These are phyloP conservation scores for Populus pruinosa DNA, from an alignment of 345 rosid genomes.

Conservation along the genomic window DNA sequence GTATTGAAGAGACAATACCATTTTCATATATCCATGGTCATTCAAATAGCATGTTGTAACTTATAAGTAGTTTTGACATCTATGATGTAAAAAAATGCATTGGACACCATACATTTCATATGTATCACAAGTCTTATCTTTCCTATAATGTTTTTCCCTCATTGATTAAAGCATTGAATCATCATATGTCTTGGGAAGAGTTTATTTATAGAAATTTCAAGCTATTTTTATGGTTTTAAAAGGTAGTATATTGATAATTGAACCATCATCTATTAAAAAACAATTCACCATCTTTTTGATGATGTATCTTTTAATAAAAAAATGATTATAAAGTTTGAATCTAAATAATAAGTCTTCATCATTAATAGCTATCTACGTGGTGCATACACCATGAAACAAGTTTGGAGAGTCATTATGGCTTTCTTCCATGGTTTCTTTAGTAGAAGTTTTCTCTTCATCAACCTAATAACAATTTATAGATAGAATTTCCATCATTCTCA, in stretches of 20 bases:
- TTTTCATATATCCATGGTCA: slow-evolving; percentile 4
- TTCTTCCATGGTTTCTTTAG: neutral
- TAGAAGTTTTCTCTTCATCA: neutral
- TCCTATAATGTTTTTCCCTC: neutral
- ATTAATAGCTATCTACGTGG: neutral
- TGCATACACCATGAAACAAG: neutral
- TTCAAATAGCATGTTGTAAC: neutral
- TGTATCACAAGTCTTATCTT: neutral
- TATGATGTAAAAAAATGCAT: neutral
- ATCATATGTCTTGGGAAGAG: too few relatives aligned
- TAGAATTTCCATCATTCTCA: neutral
- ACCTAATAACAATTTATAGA: neutral
- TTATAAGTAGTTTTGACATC: too few relatives aligned
- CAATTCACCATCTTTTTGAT: too few relatives aligned
- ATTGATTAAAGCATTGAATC: too few relatives aligned
- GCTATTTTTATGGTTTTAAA: neutral
- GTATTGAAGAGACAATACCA: neutral
- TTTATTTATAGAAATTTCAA: neutral
- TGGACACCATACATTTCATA: neutral
- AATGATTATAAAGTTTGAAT: too few relatives aligned
- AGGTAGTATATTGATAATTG: neutral
- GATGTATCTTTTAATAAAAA: too few relatives aligned
- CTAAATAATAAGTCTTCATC: neutral
- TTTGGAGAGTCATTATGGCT: neutral
- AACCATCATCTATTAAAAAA: too few relatives aligned